Evolutionary conservation across 1,139 yeast genomes (phyloP).

Genomic region (Chernovozyma aurita): DNA sequence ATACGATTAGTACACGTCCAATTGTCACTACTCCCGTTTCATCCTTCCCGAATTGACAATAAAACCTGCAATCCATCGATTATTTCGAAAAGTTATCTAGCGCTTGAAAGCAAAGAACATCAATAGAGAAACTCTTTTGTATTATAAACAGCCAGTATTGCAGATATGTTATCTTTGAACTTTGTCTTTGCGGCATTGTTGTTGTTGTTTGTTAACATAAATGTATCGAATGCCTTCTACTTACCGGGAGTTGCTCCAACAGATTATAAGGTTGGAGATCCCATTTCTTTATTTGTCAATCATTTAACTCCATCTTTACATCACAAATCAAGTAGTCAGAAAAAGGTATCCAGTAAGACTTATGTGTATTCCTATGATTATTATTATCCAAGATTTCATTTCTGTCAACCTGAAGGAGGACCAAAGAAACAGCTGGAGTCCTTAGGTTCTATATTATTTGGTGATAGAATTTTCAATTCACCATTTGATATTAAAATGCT

Average conservation of each 20-base stretch:
- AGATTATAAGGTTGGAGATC: slow-evolving; percentile 68
- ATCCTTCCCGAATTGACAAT: too few relatives aligned
- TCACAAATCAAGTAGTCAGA: slow-evolving; percentile 29
- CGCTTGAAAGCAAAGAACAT: too few relatives aligned
- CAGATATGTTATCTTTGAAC: neutral
- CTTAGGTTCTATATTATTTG: slow-evolving; percentile 87
- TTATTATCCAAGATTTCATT: slow-evolving; percentile 77
- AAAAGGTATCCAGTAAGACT: slow-evolving; percentile 36
- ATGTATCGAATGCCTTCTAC: slow-evolving; percentile 57
- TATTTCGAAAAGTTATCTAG: too few relatives aligned
- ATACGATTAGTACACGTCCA: too few relatives aligned
- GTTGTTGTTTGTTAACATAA: slow-evolving; percentile 17
- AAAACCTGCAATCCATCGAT: too few relatives aligned
- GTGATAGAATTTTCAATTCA: slow-evolving; percentile 91
- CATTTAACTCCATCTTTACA: slow-evolving; percentile 80
- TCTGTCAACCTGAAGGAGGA: slow-evolving; percentile 72
- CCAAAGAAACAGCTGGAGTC: slow-evolving; percentile 80
- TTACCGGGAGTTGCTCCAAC: slow-evolving; percentile 96
- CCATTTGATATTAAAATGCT: slow-evolving; percentile 82
- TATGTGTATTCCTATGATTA: slow-evolving; percentile 77
- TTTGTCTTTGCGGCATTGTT: slow-evolving; percentile 13
- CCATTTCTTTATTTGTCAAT: slow-evolving; percentile 76
- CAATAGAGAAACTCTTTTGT: too few relatives aligned
- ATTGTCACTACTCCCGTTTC: too few relatives aligned
- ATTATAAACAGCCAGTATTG: too few relatives aligned